Evolutionary conservation across 768 basidiomycete genomes (phyloP).

Genomic region (Strobilomyces dryophilus): DNA sequence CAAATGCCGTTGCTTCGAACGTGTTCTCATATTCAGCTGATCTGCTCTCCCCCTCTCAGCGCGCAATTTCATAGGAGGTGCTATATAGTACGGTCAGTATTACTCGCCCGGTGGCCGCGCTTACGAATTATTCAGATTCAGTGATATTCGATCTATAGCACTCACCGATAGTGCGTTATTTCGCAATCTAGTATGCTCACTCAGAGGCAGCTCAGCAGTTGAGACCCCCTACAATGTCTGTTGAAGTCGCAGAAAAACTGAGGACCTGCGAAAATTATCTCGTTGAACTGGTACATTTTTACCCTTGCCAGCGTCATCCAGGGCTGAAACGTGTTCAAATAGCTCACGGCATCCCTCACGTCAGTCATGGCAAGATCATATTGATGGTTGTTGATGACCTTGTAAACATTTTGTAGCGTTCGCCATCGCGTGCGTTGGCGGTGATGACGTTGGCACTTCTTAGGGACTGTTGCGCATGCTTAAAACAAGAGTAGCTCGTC

Average conservation of each 20-base stretch:
- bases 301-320: background rate
- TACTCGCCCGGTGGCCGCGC: background rate
- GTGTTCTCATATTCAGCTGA: background rate
- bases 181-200: background rate
- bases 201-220: background rate
- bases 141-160: no score
- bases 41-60: background rate
- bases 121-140: background rate
- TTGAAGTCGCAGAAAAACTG: conserved; percentile 17
- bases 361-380: conserved; percentile 6
- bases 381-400: background rate
- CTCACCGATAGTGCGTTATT: background rate
- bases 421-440: conserved; percentile 17
- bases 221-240: conserved; percentile 3
- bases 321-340: background rate
- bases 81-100: background rate
- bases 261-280: conserved; percentile 19
- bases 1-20: background rate
- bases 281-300: conserved; percentile 18
- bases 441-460: conserved; percentile 24
- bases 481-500: no score
- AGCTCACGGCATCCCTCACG: conserved; percentile 29
- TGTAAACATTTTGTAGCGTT: conserved; percentile 13
- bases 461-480: background rate
- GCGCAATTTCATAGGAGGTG: background rate